Conservation (phyloP, 805 yeast species). For the Ogataea zsoltii region DNA sequence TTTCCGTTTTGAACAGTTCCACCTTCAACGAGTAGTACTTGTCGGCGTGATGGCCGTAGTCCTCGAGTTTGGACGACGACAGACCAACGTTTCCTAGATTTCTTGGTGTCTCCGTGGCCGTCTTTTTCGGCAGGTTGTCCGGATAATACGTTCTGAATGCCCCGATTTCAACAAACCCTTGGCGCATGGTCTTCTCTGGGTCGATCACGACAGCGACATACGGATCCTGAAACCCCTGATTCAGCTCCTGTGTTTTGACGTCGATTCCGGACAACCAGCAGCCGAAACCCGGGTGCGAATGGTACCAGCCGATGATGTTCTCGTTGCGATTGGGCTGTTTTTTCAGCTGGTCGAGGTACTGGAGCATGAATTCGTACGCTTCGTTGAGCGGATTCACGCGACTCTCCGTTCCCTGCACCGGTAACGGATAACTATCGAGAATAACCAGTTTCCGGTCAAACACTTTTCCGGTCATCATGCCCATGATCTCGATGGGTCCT, state of each 20-base stretch:
- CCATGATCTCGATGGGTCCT: slow-evolving; percentile 91
- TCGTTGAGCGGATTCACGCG: slow-evolving; percentile 93
- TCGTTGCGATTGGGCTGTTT: slow-evolving; percentile 49
- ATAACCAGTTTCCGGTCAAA: slow-evolving; percentile 59
- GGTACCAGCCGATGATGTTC: slow-evolving; percentile 95
- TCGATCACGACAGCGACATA: slow-evolving; percentile 87
- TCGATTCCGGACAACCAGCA: slow-evolving; percentile 96
- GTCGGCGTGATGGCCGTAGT: slow-evolving; percentile 70
- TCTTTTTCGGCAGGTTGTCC: slow-evolving; percentile 15
- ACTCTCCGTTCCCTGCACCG: slow-evolving; percentile 95
- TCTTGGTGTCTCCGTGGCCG: slow-evolving; percentile 1
- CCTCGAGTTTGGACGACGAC: slow-evolving; percentile 57
- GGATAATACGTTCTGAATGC: slow-evolving; percentile 73
- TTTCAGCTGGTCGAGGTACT: slow-evolving; percentile 61
- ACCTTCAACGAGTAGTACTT: slow-evolving; percentile 68
- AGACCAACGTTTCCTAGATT: slow-evolving; percentile 23
- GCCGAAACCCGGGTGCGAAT: slow-evolving; percentile 95
- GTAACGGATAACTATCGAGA: slow-evolving; percentile 80
- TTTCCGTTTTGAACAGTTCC: slow-evolving; percentile 52
- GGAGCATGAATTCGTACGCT: slow-evolving; percentile 94
- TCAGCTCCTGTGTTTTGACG: slow-evolving; percentile 82
- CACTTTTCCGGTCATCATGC: slow-evolving; percentile 84
- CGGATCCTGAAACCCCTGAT: slow-evolving; percentile 90
- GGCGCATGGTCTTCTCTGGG: slow-evolving; percentile 65
- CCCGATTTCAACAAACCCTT: slow-evolving; percentile 77